phyloP scores from a whole-genome alignment of 352 stramenopile genomes.

The Thraustotheca clavata region DNA sequence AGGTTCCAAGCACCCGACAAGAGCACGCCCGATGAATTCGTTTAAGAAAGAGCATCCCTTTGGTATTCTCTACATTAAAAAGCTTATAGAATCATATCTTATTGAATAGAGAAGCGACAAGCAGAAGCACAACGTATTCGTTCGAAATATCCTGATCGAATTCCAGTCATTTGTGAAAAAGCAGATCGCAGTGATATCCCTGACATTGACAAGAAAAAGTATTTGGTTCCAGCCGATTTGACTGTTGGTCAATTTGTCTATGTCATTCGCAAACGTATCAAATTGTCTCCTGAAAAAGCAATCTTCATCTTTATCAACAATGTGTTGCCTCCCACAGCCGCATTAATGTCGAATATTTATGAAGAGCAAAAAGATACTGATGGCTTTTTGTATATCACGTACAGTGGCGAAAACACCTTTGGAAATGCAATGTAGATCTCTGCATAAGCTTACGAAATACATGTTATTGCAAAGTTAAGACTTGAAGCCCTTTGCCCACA shows the following conservation, averaged over 20 bases:
- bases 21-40: slow-evolving; percentile 55
- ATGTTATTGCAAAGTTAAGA: slow-evolving; percentile 33
- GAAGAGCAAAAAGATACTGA: slow-evolving; percentile 98
- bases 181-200: slow-evolving; percentile 96
- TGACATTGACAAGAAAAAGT: slow-evolving; percentile 99
- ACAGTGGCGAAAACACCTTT: slow-evolving; percentile 99
- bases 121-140: slow-evolving; percentile 96
- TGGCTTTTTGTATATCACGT: slow-evolving; percentile 99
- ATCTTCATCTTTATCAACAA: slow-evolving; percentile 99
- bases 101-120: slow-evolving; percentile 90
- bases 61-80: slow-evolving; percentile 32
- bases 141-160: slow-evolving; percentile 98
- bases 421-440: slow-evolving; percentile 34
- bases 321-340: slow-evolving; percentile 94
- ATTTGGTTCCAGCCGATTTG: slow-evolving; percentile 92
- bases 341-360: slow-evolving; percentile 99
- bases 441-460: background rate
- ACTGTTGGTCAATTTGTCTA: slow-evolving; percentile 99
- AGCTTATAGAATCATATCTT: background rate
- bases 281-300: slow-evolving; percentile 94
- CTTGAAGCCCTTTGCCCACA: slow-evolving; percentile 73
- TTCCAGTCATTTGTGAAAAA: slow-evolving; percentile 94
- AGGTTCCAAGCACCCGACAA: background rate
- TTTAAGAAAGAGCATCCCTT: slow-evolving; percentile 89
- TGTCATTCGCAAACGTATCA: slow-evolving; percentile 99